Conservation (phyloP, 2,329 filamentous ascomycete species). For the Chaetomium sp. region DNA sequence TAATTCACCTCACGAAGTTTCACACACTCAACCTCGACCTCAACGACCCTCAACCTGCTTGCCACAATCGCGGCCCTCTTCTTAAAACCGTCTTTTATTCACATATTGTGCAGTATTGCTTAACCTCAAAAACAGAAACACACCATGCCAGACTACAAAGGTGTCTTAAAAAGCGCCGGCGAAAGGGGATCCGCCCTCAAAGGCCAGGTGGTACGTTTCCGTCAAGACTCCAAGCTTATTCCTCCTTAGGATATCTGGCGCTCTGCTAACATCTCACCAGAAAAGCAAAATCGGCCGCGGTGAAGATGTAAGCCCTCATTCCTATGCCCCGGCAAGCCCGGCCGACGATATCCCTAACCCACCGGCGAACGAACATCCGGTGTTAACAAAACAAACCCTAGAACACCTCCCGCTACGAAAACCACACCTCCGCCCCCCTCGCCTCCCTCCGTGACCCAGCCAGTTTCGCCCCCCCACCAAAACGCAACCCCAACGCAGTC, state of each 20-base stretch:
- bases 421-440: slow-evolving; percentile 53
- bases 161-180: slow-evolving; percentile 44
- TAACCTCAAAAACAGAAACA: background rate
- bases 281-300: slow-evolving; percentile 41
- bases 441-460: slow-evolving; percentile 66
- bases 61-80: background rate
- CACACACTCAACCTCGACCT: too few species aligned
- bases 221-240: background rate
- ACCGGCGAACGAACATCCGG: too few species aligned
- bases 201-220: slow-evolving; percentile 40
- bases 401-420: slow-evolving; percentile 20
- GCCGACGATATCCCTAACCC: background rate
- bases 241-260: background rate
- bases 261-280: slow-evolving; percentile 26
- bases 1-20: too few species aligned
- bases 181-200: slow-evolving; percentile 37
- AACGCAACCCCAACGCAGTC: slow-evolving; percentile 36
- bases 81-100: background rate
- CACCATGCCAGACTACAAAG: slow-evolving; percentile 28
- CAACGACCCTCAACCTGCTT: too few species aligned
- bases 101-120: background rate
- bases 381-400: background rate
- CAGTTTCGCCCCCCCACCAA: slow-evolving; percentile 76
- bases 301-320: slow-evolving; percentile 19
- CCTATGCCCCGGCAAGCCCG: too few species aligned